Evolutionary conservation across 208 protist species (phyloP), one percentile per base, ranked within the genome.

Genomic region (Herpetomonas muscarum): DNA sequence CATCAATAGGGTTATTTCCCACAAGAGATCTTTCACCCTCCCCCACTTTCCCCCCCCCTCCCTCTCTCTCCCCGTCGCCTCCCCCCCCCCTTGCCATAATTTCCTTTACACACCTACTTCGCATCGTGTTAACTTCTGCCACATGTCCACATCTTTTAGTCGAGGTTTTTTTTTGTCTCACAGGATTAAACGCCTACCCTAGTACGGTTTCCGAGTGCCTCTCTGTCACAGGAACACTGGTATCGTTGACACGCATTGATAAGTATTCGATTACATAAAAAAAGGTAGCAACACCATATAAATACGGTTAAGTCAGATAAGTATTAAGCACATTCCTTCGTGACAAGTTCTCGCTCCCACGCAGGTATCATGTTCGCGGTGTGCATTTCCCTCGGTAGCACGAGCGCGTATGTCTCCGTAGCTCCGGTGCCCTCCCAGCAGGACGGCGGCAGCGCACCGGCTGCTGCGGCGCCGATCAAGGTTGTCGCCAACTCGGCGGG

Each of bases 341-440:
- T n/a, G n/a, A n/a, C n/a, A n/a, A n/a, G n/a, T n/a, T n/a, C n/a
- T n/a, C n/a, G n/a, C n/a, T n/a, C n/a, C n/a, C n/a, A n/a, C n/a
- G n/a, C n/a, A n/a, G n/a, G n/a, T n/a, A 30, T 31, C 10, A 89
- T 89, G 80, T 84, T 86, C 61, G 81, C 85, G n/a, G 80, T 94
- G 1, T 79, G 69, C 45, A 85, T 94, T 57, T 94, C 88, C 1
- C 72, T 94, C 28, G 88, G 88, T 17, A 76, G 79, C 10, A 81
- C 66, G 15, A 94, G 75, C 56, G 78, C 82, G 45, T 79, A 83
- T 55, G 85, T 94, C 0, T 53, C 85, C 1, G 80, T 94, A 15
- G 65, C 84, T 3, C 63, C 64, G 1, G 45, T 77, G 55, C 58
- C 57, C 44, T n/a, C n/a, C 39, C 65, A 60, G n/a, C 29, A 48